Conservation (phyloP, 2,329 filamentous ascomycete genomes). For the Lecanicillium sp. region DNA sequence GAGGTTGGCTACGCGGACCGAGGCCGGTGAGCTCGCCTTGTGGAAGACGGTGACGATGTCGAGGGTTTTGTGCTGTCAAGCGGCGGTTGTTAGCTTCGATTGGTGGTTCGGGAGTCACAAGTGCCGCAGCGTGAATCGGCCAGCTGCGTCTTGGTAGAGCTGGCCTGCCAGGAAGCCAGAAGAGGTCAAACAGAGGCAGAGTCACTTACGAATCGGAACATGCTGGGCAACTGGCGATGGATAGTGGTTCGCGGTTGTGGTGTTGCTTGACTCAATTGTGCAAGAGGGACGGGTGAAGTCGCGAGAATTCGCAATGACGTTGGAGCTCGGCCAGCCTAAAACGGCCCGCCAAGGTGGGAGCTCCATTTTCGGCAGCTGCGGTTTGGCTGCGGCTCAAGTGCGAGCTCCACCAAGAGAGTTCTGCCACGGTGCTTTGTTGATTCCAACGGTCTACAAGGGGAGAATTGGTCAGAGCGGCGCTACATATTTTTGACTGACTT, state of each 20-base stretch:
- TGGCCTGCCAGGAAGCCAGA: no score
- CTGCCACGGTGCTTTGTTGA: no score
- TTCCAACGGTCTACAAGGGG: no score
- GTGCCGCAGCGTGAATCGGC: no score
- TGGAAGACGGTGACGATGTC: slow-evolving; percentile 97
- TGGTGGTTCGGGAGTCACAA: not conserved
- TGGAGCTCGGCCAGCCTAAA: slow-evolving; percentile 8
- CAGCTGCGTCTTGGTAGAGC: no score
- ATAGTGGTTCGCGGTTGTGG: not conserved
- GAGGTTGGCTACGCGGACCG: slow-evolving; percentile 62
- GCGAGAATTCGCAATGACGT: slow-evolving; percentile 8
- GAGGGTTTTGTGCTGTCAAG: slow-evolving; percentile 60
- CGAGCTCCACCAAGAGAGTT: no score
- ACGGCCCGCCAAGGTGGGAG: not conserved
- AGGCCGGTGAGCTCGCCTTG: slow-evolving; percentile 65
- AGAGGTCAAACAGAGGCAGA: no score
- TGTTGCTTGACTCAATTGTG: not conserved
- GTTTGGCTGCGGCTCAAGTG: not conserved
- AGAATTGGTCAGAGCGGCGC: no score
- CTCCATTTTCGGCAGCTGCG: not conserved
- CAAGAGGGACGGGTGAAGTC: not conserved
- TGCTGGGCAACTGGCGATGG: no score
- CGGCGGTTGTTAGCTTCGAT: slow-evolving; percentile 1
- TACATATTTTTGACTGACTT: no score
- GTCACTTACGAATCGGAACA: slow-evolving; percentile 35